Conservation (phyloP, 2,329 filamentous ascomycete species). For the Proliferodiscus dingleyae region DNA sequence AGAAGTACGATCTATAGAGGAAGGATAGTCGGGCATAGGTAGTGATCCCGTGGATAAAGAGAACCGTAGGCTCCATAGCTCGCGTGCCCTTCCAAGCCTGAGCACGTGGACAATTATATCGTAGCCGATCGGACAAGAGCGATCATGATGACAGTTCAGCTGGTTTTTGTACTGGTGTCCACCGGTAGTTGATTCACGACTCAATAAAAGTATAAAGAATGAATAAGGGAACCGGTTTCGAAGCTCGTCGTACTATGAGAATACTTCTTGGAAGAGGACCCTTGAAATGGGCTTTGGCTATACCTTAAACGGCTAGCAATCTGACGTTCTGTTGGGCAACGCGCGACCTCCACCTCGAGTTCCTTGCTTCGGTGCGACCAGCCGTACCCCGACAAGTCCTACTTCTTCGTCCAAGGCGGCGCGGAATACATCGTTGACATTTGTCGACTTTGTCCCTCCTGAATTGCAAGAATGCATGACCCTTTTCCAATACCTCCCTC, state of each 20-base stretch:
- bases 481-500: slow-evolving; percentile 58
- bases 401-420: not conserved
- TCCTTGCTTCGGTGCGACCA: too few species aligned
- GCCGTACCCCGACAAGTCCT: not conserved
- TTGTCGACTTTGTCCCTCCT: too few species aligned
- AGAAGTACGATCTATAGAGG: slow-evolving; percentile 26
- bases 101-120: too few species aligned
- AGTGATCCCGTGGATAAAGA: not conserved
- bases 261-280: not conserved
- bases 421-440: too few species aligned
- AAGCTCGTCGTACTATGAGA: not conserved
- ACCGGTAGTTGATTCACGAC: not conserved
- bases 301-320: not conserved
- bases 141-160: not conserved
- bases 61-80: slow-evolving; percentile 2
- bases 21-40: slow-evolving; percentile 16
- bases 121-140: too few species aligned
- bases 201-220: not conserved
- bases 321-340: not conserved
- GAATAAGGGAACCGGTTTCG: not conserved
- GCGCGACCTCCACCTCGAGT: not conserved
- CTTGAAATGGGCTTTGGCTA: not conserved
- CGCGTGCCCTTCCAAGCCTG: slow-evolving; percentile 15
- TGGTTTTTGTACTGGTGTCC: not conserved
- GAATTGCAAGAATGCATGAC: slow-evolving; percentile 56